A percentile compares a stretch with the other conserved stretches of the same genome.
Evolutionary conservation across 73 alveolate species (phyloP).

Genomic region (Paramecium biaurelia): DNA sequence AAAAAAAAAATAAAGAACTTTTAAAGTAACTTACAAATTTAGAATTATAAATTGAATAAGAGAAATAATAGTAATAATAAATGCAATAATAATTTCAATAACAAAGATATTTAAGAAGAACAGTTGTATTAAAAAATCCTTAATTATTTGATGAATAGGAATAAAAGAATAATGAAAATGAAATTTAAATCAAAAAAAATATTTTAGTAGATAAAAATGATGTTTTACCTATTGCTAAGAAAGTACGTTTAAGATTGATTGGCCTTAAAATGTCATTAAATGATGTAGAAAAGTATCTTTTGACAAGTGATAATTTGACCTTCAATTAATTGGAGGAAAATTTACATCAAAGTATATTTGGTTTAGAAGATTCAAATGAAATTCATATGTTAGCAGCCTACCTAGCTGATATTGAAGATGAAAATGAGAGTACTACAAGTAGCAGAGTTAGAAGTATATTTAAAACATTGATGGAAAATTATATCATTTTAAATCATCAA

Average conservation of each 20-base stretch:
- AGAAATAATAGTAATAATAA: background rate
- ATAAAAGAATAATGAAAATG: background rate
- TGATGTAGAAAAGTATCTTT: background rate
- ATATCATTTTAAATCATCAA: background rate
- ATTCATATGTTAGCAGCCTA: background rate
- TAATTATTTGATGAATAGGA: background rate
- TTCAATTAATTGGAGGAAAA: background rate
- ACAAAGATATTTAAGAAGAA: background rate
- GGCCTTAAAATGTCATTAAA: background rate
- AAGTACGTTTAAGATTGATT: background rate
- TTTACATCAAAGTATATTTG: background rate
- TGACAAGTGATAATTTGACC: background rate
- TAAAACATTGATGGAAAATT: background rate
- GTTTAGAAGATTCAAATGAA: background rate
- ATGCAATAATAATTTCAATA: background rate
- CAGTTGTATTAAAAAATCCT: background rate
- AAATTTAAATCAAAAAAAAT: background rate
- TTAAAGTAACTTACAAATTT: background rate
- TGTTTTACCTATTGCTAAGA: background rate
- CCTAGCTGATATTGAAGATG: slow-evolving; percentile 12
- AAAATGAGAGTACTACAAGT: background rate
- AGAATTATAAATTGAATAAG: background rate
- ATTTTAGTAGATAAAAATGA: background rate
- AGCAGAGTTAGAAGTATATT: slow-evolving; percentile 32
- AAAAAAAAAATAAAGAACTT: slow-evolving; percentile 8